A percentile compares a stretch with the other conserved stretches of the same genome.
phyloP scores from a whole-genome alignment of 1,284 basidiomycete species.

The Malassezia caprae region DNA sequence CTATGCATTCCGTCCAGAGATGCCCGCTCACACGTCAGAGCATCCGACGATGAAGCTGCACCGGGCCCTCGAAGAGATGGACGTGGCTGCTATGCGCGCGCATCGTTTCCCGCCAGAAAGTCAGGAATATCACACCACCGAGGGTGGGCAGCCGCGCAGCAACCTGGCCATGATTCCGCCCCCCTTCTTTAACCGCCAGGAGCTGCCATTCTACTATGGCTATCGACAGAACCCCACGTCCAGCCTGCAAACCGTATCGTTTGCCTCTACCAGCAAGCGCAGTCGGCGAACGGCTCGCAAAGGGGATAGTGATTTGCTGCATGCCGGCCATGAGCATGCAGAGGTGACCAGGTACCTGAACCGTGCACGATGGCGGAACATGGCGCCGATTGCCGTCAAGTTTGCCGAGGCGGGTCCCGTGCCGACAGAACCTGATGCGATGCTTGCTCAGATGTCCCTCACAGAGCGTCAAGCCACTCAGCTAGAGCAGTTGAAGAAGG shows the following conservation, averaged over 20 bases:
- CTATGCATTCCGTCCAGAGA: conserved; percentile 32
- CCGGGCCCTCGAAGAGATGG: conserved; percentile 27
- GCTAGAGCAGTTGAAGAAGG: conserved; percentile 8
- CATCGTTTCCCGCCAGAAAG: conserved; percentile 22
- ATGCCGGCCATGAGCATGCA: not conserved
- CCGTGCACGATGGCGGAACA: conserved; percentile 16
- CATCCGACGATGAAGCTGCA: conserved; percentile 26
- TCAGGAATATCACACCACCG: conserved; percentile 21
- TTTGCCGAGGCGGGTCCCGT: conserved; percentile 1
- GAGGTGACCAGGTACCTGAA: conserved; percentile 15
- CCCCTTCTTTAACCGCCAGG: conserved; percentile 32
- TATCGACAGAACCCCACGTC: conserved; percentile 28
- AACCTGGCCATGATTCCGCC: conserved; percentile 37
- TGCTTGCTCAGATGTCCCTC: not conserved
- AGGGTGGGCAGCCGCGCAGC: conserved; percentile 7
- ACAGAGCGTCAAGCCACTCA: conserved; percentile 10
- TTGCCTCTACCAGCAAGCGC: conserved; percentile 3
- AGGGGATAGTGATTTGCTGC: not conserved
- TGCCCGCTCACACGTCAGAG: not conserved
- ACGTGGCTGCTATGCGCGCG: conserved; percentile 23
- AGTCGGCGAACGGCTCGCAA: conserved; percentile 12
- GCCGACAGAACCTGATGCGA: conserved; percentile 1
- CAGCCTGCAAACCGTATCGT: conserved; percentile 22
- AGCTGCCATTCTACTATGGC: conserved; percentile 30
- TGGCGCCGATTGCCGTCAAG: conserved; percentile 16